These are phyloP conservation scores for Botryotinia convoluta DNA, from an alignment of 2,329 filamentous ascomycete species.

Conservation along the genomic window DNA sequence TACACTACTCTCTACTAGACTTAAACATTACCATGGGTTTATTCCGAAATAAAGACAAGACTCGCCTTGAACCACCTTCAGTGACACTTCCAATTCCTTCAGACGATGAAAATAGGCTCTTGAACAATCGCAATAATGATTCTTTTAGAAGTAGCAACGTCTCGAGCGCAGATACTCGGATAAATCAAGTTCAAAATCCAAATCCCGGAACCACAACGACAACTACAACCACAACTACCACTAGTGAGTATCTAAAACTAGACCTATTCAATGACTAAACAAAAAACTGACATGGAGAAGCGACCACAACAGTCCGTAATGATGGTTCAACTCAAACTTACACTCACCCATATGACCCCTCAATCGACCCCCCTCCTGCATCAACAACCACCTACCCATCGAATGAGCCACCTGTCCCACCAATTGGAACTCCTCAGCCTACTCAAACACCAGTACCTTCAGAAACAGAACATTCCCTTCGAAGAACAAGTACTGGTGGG, in stretches of 20 bases:
- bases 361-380: constrained; percentile 14
- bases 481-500: constrained; percentile 14
- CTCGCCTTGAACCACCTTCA: not conserved
- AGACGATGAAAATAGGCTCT: not conserved
- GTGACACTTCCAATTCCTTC: not conserved
- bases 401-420: not conserved
- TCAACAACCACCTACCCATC: constrained; percentile 14
- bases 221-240: constrained; percentile 14
- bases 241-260: constrained; percentile 5
- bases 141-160: constrained; percentile 20
- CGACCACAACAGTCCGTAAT: constrained; percentile 16
- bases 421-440: not conserved
- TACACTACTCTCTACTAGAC: not conserved
- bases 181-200: constrained; percentile 8
- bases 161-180: constrained; percentile 19
- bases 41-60: constrained; percentile 17
- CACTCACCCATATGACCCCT: constrained; percentile 18
- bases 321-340: constrained; percentile 17
- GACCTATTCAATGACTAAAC: too few relatives aligned
- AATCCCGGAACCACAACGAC: constrained; percentile 12
- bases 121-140: constrained; percentile 14
- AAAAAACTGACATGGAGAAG: constrained; percentile 8
- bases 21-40: constrained; percentile 16
- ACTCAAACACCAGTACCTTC: not conserved
- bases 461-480: not conserved